Evolutionary conservation across 305 asterid species (phyloP).

Genomic region (Fraxinus latifolia): DNA sequence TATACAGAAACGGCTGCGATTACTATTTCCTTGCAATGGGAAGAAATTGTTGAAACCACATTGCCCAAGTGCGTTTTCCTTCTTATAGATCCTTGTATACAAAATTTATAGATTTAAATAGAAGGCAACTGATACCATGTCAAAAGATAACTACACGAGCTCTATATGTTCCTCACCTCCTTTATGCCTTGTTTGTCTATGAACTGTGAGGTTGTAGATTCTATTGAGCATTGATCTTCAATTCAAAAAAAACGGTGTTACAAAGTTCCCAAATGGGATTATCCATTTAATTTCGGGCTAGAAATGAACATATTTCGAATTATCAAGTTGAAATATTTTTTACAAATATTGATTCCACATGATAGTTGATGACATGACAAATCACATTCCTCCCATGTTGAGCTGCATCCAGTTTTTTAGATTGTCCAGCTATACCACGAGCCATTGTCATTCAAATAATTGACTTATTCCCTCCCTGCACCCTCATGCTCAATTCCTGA

Average conservation of each 20-base stretch:
- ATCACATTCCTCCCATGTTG: constrained; percentile 25
- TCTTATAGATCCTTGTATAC: too few relatives aligned
- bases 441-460: constrained; percentile 26
- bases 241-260: too few relatives aligned
- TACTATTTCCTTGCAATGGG: background rate
- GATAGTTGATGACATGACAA: background rate
- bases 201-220: too few relatives aligned
- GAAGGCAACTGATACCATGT: too few relatives aligned
- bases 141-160: too few relatives aligned
- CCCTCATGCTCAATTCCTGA: background rate
- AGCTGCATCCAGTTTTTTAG: constrained; percentile 22
- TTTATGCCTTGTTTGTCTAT: too few relatives aligned
- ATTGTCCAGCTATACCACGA: constrained; percentile 44
- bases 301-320: background rate
- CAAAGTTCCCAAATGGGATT: background rate
- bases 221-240: background rate
- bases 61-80: too few relatives aligned
- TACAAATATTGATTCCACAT: background rate
- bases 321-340: background rate
- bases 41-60: background rate
- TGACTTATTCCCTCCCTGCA: constrained; percentile 17
- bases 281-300: background rate
- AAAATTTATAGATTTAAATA: too few relatives aligned
- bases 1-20: too few relatives aligned
- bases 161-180: too few relatives aligned